A percentile compares a stretch with the other conserved stretches of the same genome.
Evolutionary conservation across 345 rosid species (phyloP).

Genomic region (Salix arbutifolia): DNA sequence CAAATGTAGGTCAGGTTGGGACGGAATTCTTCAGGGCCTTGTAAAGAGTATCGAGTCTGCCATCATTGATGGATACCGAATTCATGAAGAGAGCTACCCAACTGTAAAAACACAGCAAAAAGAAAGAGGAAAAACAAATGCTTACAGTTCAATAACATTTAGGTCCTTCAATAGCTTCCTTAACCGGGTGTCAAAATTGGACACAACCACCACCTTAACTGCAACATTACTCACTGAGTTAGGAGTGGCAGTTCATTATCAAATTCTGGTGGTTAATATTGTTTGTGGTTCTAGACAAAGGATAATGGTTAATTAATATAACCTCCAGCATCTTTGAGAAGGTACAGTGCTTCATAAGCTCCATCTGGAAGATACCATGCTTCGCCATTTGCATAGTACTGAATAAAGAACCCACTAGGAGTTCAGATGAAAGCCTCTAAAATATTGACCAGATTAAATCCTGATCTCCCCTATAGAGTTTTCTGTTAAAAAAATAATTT

Average conservation of each 20-base stretch:
- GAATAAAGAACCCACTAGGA: constrained; percentile 14
- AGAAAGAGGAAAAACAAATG: not conserved
- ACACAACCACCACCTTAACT: constrained; percentile 89
- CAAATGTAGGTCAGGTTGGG: not conserved
- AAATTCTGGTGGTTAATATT: constrained; percentile 1
- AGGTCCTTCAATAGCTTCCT: constrained; percentile 82
- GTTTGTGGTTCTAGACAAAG: constrained; percentile 18
- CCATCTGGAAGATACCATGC: constrained; percentile 90
- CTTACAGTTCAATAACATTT: constrained; percentile 72
- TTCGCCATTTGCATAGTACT: constrained; percentile 76
- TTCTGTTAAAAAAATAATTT: too few relatives aligned
- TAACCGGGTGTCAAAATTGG: constrained; percentile 76
- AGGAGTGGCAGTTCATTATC: constrained; percentile 11
- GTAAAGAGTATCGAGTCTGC: not conserved
- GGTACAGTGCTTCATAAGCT: constrained; percentile 53
- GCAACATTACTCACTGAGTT: constrained; percentile 27
- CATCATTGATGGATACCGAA: not conserved
- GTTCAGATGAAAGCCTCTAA: constrained; percentile 10
- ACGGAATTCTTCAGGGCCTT: not conserved
- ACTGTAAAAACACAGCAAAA: not conserved
- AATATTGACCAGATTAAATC: not conserved
- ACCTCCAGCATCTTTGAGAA: constrained; percentile 88
- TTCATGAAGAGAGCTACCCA: not conserved
- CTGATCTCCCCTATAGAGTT: not conserved
- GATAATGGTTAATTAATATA: constrained; percentile 29